Percentiles rank a stretch among this genome's conserved stretches.
phyloP scores from a whole-genome alignment of 2,329 filamentous ascomycete species.

The Sclerotiophoma versabilis region DNA sequence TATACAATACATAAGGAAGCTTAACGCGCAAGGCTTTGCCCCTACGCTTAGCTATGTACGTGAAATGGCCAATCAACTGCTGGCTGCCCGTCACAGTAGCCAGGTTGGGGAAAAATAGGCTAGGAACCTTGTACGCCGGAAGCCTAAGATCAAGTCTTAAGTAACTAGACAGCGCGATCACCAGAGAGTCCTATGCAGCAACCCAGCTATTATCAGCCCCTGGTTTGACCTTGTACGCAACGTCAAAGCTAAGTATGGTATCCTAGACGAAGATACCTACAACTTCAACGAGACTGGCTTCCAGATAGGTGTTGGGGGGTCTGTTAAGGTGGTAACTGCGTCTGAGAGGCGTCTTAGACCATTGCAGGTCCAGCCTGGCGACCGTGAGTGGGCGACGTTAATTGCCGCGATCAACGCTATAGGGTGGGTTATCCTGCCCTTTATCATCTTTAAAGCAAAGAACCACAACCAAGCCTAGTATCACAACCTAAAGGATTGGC shows the following conservation, averaged over 20 bases:
- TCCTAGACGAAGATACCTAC: too few relatives aligned
- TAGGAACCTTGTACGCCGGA: too few relatives aligned
- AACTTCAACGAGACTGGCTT: too few relatives aligned
- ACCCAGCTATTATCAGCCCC: background rate
- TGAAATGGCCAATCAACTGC: conserved; percentile 20
- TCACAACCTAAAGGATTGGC: conserved; percentile 31
- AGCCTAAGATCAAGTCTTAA: conserved; percentile 7
- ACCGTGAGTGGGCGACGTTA: conserved; percentile 22
- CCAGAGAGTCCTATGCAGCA: conserved; percentile 17
- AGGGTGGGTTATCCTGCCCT: conserved; percentile 16
- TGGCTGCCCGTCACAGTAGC: conserved; percentile 9
- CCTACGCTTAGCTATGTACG: too few relatives aligned
- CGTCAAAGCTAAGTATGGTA: too few relatives aligned
- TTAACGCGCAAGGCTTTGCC: too few relatives aligned
- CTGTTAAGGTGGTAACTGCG: too few relatives aligned
- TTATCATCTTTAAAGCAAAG: conserved; percentile 22
- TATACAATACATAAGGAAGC: too few relatives aligned
- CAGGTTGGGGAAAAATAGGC: conserved; percentile 14
- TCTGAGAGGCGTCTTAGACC: too few relatives aligned
- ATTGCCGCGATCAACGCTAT: conserved; percentile 21
- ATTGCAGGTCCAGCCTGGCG: conserved; percentile 7
- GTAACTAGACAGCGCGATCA: conserved; percentile 12
- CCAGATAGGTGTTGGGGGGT: too few relatives aligned
- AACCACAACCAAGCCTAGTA: conserved; percentile 16
- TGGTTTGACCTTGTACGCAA: too few relatives aligned